Evolutionary conservation across 768 basidiomycete genomes (phyloP), one percentile per base, ranked within the genome.

Genomic region (Hydnomerulius pinastri): DNA sequence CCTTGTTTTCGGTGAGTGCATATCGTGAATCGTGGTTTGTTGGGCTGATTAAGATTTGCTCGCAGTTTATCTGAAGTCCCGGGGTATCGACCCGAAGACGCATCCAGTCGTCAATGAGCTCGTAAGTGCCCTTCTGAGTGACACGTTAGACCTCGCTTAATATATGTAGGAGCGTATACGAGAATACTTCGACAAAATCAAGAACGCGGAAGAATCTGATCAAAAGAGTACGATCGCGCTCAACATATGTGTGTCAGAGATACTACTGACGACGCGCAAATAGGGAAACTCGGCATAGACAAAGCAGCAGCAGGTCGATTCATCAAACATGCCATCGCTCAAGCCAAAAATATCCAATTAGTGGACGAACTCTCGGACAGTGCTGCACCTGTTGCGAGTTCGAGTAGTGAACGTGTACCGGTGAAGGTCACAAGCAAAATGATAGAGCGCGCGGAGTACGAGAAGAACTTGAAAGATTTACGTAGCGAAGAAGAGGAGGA

Each of bases 101-200:
- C 91, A 94, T 63, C 80, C 85, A 8, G 86, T 92, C 46, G 69
- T 91, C 23, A 66, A 74, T n/a, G 90, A 93, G 64, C 58, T 68
- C 44, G 67, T 70, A 17, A 40, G 66, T 56, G 7, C 15, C 46
- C 1, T 40, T n/a, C 21, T 37, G 17, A 11, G 10, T 2, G 8
- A 30, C 17, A 12, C 28, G 23, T 20, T 1, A 1, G 5, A 21
- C 8, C 17, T 42, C 1, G 36, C 17, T 17, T 25, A 46, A 43
- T 28, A 17, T 20, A 13, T 28, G 8, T 54, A 90, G 90, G 85
- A 87, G 55, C 79, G 90, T 61, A 77, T 93, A 10, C 79, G 82
- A 24, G 75, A 82, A 54, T 93, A 94, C 68, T 93, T 93, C 71
- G 82, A 83, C 54, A 94, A 93, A 63, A 87, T 93, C 46, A 78